These are phyloP conservation scores for Nitzschia palea DNA, from an alignment of 108 stramenopile genomes.

Conservation along the genomic window DNA sequence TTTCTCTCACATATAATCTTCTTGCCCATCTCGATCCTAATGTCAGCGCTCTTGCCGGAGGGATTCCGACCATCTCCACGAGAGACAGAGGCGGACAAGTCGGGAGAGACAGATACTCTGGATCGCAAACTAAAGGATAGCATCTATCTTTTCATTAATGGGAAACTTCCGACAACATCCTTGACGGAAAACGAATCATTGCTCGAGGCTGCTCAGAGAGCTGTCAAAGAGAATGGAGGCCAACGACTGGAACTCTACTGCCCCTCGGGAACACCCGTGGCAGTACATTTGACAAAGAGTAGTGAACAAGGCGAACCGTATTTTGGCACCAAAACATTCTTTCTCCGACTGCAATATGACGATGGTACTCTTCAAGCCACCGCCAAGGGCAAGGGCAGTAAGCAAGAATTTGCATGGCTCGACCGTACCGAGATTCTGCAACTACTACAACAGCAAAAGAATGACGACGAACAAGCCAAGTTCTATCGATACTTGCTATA, in stretches of 20 bases:
- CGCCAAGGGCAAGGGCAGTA: conserved; percentile 23
- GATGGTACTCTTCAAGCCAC: too few species aligned
- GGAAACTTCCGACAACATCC: conserved; percentile 66
- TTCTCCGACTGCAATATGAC: conserved; percentile 70
- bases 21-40: neutral
- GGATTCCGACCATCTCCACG: conserved; percentile 75
- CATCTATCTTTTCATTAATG: conserved; percentile 65
- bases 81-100: conserved; percentile 79
- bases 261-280: conserved; percentile 66
- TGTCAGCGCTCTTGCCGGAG: conserved; percentile 44
- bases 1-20: neutral
- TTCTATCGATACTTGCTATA: conserved; percentile 81
- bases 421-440: conserved; percentile 65
- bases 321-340: conserved; percentile 83
- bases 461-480: conserved; percentile 51
- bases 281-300: conserved; percentile 56
- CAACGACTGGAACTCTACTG: conserved; percentile 52
- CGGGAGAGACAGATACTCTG: conserved; percentile 61
- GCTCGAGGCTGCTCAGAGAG: conserved; percentile 43
- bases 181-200: conserved; percentile 12
- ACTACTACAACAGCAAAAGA: conserved; percentile 40
- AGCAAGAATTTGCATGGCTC: conserved; percentile 79
- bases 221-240: conserved; percentile 12
- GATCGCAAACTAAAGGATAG: conserved; percentile 70
- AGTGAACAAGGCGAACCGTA: conserved; percentile 24